Percentiles rank a stretch among this genome's conserved stretches.
Conservation (phyloP, 345 rosid genomes). For the Populus davidiana region DNA sequence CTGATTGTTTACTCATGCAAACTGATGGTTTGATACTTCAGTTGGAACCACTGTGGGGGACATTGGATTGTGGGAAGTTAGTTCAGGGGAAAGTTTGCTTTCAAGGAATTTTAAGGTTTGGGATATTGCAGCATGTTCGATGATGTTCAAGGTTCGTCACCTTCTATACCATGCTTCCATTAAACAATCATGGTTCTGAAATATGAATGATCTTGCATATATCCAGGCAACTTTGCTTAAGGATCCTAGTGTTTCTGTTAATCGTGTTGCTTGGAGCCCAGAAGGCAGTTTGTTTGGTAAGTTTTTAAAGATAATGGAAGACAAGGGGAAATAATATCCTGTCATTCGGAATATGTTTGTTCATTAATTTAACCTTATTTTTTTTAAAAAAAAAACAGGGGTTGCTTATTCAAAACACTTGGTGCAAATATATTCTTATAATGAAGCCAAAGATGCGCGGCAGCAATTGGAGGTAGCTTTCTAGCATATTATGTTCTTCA, state of each 20-base stretch:
- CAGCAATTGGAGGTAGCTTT: slow-evolving; percentile 30
- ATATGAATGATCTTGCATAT: slow-evolving; percentile 11
- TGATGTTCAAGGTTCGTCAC: slow-evolving; percentile 38
- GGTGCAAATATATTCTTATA: slow-evolving; percentile 34
- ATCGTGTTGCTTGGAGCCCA: slow-evolving; percentile 46
- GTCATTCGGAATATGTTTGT: neutral
- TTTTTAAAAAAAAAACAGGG: slow-evolving; percentile 16
- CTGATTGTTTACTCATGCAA: slow-evolving; percentile 1
- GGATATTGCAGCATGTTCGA: slow-evolving; percentile 54
- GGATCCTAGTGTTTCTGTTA: slow-evolving; percentile 43
- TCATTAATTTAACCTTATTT: neutral
- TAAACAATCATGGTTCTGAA: neutral
- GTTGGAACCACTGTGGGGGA: slow-evolving; percentile 65
- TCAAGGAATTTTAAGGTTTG: slow-evolving; percentile 64
- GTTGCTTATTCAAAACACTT: slow-evolving; percentile 42
- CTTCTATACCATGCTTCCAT: slow-evolving; percentile 15
- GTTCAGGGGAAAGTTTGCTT: slow-evolving; percentile 45
- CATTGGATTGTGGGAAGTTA: slow-evolving; percentile 60
- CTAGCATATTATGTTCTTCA: neutral
- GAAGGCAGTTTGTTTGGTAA: slow-evolving; percentile 57
- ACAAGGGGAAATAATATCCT: neutral
- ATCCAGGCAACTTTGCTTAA: slow-evolving; percentile 37
- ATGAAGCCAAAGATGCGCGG: slow-evolving; percentile 20
- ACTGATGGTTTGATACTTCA: slow-evolving; percentile 30
- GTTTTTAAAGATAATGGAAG: slow-evolving; percentile 14